phyloP scores from a whole-genome alignment of 352 stramenopile genomes.

The Globisporangium echinulatum region DNA sequence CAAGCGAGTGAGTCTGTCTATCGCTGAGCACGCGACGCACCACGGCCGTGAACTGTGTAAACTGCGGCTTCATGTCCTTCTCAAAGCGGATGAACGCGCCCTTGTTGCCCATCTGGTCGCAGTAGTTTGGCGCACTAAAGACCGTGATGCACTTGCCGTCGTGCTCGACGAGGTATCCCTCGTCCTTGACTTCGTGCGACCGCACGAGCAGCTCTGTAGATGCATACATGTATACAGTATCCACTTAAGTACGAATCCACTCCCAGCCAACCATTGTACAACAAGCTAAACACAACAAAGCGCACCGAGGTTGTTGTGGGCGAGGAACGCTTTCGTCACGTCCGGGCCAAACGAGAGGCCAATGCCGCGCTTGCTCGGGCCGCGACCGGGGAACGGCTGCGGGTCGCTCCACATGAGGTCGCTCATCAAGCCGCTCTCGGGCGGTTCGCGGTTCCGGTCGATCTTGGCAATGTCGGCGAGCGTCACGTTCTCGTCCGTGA shows the following conservation, averaged over 20 bases:
- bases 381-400: constrained; percentile 94
- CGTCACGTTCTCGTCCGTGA: constrained; percentile 91
- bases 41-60: constrained; percentile 94
- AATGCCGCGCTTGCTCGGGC: constrained; percentile 94
- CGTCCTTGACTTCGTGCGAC: constrained; percentile 99
- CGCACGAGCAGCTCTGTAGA: constrained; percentile 91
- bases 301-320: constrained; percentile 92
- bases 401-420: constrained; percentile 95
- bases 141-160: constrained; percentile 99
- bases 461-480: constrained; percentile 95
- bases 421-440: constrained; percentile 90
- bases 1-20: background rate
- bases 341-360: constrained; percentile 97
- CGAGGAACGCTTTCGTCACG: constrained; percentile 95
- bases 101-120: constrained; percentile 99
- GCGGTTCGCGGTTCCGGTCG: constrained; percentile 92
- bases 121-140: constrained; percentile 99
- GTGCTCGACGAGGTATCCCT: constrained; percentile 99
- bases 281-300: background rate
- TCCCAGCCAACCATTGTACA: background rate
- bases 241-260: background rate
- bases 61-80: constrained; percentile 91
- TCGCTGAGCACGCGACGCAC: constrained; percentile 26
- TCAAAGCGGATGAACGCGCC: constrained; percentile 98
- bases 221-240: background rate